Percentiles rank a stretch among this genome's conserved stretches.
phyloP scores from a whole-genome alignment of 2,329 filamentous ascomycete species.

The Fusarium dimerum region DNA sequence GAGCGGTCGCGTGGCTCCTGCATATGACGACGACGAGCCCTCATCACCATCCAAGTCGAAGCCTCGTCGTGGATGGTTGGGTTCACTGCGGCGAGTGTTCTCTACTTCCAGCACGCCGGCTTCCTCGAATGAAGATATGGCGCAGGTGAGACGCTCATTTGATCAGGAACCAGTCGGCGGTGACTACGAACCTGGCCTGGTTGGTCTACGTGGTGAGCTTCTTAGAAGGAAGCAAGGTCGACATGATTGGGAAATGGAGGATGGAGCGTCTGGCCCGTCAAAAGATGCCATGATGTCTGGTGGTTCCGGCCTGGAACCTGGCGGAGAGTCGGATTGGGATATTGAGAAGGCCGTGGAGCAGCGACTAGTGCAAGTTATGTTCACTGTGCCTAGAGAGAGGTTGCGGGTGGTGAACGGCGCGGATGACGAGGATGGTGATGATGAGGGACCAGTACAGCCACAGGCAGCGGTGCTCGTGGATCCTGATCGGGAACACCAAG shows the following conservation, averaged over 20 bases:
- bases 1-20: slow-evolving; percentile 22
- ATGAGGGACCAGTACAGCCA: slow-evolving; percentile 30
- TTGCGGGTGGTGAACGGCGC: slow-evolving; percentile 88
- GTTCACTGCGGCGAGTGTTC: slow-evolving; percentile 66
- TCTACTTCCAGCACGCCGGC: slow-evolving; percentile 40
- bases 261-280: slow-evolving; percentile 2
- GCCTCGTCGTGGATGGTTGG: slow-evolving; percentile 63
- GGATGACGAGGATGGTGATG: slow-evolving; percentile 33
- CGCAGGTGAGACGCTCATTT: slow-evolving; percentile 33
- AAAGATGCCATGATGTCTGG: slow-evolving; percentile 30
- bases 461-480: slow-evolving; percentile 45
- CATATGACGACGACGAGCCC: slow-evolving; percentile 41
- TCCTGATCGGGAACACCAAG: slow-evolving; percentile 33
- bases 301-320: slow-evolving; percentile 33
- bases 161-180: slow-evolving; percentile 37
- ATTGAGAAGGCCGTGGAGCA: slow-evolving; percentile 72
- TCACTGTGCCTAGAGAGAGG: slow-evolving; percentile 86
- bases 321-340: slow-evolving; percentile 70
- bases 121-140: slow-evolving; percentile 31
- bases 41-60: slow-evolving; percentile 61
- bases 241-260: slow-evolving; percentile 52
- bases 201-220: slow-evolving; percentile 49
- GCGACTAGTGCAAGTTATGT: slow-evolving; percentile 80
- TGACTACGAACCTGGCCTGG: slow-evolving; percentile 48
- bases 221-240: slow-evolving; percentile 57